Base-by-base conservation (phyloP, 192 early-diverging fungal genomes). In the Dispira parvispora region DNA sequence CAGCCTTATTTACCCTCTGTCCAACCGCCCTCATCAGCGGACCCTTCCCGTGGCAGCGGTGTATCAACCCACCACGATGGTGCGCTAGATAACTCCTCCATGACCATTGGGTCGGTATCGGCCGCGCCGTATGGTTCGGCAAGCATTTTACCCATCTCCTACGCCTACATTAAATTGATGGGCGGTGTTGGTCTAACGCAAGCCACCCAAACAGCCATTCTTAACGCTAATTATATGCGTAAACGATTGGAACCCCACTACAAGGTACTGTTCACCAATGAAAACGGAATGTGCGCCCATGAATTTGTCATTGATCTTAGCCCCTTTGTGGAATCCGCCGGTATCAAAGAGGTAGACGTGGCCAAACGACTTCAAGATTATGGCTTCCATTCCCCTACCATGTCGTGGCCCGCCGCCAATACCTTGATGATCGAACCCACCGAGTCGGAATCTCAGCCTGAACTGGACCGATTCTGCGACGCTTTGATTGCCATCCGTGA, bases 391-490 rank as follows among this genome's bases (percentile, higher is more conserved):
- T 84, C 82, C 43, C 96, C 96, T 43, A 99, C 96, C 69, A 99
- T 99, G 96, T 96, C 93, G 20, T 99, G 92, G 87, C 96, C 96
- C 23, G 94, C 97, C 25, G 78, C 90, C 64, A 95, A 96, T 82
- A 99, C 96, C 13, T 84, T 99, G 52, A 99, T 99, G 96, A 86
- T 99, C 67, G 96, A 99, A 78, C 96, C 96, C 18, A 99, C 96
- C 53, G 96, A 99, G 71, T 94, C 91, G 62, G 96, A 99, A 74
- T 78, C 82, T 66, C 84, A 86, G 69, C 82, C 74, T 65, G 96
- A 99, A 75, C 74, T 99, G 18, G 96, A 99, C 75, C 81, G 90
- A 45, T 99, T 99, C 84, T 92, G 89, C 65, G 93, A 97, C 73
- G 96, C 96, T 46, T 89, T 99, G 89, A 92, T 99, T 62, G 71